These are phyloP conservation scores for Neonectria punicea DNA, from an alignment of 2,329 filamentous ascomycete genomes.

Conservation along the genomic window DNA sequence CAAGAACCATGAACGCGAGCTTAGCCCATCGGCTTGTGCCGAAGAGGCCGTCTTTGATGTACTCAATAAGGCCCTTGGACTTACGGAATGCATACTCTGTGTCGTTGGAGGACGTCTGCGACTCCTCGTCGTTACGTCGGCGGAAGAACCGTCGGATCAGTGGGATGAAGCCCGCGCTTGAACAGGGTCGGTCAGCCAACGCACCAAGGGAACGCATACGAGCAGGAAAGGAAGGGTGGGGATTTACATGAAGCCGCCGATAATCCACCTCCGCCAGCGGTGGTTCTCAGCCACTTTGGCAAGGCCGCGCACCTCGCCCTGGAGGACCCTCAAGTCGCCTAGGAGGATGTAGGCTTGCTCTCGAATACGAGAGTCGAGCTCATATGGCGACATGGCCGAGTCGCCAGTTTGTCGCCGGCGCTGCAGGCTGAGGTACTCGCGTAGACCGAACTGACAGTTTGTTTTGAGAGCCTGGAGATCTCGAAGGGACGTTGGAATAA, in stretches of 20 bases:
- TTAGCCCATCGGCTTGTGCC: slow-evolving; percentile 59
- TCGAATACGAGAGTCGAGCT: slow-evolving; percentile 57
- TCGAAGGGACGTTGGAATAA: slow-evolving; percentile 35
- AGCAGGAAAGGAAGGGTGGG: slow-evolving; percentile 24
- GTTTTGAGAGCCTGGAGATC: slow-evolving; percentile 48
- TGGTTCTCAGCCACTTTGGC: slow-evolving; percentile 58
- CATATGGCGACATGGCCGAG: slow-evolving; percentile 45
- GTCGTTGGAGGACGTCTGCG: slow-evolving; percentile 55
- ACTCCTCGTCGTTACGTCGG: slow-evolving; percentile 52
- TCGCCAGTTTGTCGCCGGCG: slow-evolving; percentile 43
- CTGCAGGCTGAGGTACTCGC: slow-evolving; percentile 50
- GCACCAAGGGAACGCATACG: not conserved
- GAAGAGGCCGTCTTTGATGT: slow-evolving; percentile 59
- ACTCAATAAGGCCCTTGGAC: slow-evolving; percentile 60
- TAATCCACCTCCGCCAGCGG: slow-evolving; percentile 63
- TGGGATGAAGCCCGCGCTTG: slow-evolving; percentile 63
- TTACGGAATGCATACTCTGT: slow-evolving; percentile 68
- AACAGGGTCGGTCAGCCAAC: slow-evolving; percentile 18
- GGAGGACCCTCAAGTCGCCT: slow-evolving; percentile 56
- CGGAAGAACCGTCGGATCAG: slow-evolving; percentile 63
- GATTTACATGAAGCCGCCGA: slow-evolving; percentile 63
- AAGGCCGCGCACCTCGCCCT: slow-evolving; percentile 56
- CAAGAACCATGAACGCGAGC: slow-evolving; percentile 65
- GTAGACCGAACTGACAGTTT: slow-evolving; percentile 50
- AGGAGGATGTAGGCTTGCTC: slow-evolving; percentile 55